Conservation (phyloP, 257 asterid species). For the Knoxia roxburghii region DNA sequence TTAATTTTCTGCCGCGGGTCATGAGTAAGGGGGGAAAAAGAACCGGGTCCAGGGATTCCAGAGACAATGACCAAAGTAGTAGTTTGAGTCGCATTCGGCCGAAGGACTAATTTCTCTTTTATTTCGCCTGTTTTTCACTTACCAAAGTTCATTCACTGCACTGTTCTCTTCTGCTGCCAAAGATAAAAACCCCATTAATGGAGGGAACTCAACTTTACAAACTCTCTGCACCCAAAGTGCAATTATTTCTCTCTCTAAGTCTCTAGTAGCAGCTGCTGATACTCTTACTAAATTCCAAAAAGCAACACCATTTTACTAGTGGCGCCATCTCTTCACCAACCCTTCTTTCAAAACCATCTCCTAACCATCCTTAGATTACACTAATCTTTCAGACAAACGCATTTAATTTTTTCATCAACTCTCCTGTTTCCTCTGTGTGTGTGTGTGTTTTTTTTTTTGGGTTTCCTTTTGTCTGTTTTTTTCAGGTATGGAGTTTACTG, state of each 20-base stretch:
- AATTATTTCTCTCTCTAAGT: background rate
- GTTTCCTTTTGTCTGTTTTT: background rate
- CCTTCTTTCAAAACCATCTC: conserved; percentile 24
- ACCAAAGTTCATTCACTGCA: background rate
- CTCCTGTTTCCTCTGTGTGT: background rate
- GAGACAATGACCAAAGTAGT: conserved; percentile 11
- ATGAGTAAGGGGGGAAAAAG: background rate
- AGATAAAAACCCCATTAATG: conserved; percentile 36
- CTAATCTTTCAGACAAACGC: conserved; percentile 2
- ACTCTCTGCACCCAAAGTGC: conserved; percentile 25
- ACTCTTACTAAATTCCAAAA: conserved; percentile 14
- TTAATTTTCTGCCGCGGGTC: background rate
- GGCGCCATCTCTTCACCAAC: conserved; percentile 59
- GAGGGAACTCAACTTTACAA: conserved; percentile 59
- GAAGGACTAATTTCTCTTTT: background rate
- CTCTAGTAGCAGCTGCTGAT: background rate
- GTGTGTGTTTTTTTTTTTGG: background rate
- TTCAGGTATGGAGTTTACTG: conserved; percentile 46
- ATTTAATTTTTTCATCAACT: background rate
- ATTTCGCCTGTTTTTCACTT: background rate
- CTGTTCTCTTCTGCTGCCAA: too few species aligned
- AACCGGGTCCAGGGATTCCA: conserved; percentile 1
- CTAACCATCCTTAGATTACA: background rate
- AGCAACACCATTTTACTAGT: conserved; percentile 20
- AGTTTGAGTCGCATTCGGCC: background rate